Conservation (phyloP, 2,329 filamentous ascomycete species). For the Ophiostoma pallidulum region DNA sequence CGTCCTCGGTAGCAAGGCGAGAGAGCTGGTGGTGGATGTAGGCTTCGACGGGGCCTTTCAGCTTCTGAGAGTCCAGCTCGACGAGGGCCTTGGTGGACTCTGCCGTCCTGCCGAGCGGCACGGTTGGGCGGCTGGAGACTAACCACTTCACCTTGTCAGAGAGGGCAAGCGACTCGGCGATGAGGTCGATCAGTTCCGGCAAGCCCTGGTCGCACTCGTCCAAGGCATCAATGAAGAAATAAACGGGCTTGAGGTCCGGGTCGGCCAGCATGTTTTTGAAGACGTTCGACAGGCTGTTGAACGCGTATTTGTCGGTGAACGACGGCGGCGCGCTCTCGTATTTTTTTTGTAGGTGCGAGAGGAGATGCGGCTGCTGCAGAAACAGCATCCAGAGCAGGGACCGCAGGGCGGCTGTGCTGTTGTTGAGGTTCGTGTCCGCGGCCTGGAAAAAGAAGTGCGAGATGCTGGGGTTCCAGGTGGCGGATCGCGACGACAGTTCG, state of each 20-base stretch:
- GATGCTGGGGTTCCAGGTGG: neutral
- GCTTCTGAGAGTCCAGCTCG: neutral
- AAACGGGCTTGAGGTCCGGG: neutral
- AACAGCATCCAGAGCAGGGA: slow-evolving; percentile 18
- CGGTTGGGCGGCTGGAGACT: slow-evolving; percentile 1
- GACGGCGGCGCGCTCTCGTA: slow-evolving; percentile 8
- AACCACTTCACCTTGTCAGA: slow-evolving; percentile 4
- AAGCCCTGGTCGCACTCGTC: slow-evolving; percentile 2
- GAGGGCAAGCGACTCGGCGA: neutral
- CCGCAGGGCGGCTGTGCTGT: slow-evolving; percentile 14
- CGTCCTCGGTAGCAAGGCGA: neutral
- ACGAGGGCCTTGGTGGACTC: neutral
- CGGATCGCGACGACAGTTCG: neutral
- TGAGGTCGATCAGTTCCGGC: neutral
- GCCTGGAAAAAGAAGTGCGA: slow-evolving; percentile 16
- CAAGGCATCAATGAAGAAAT: slow-evolving; percentile 5
- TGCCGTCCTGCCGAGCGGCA: neutral
- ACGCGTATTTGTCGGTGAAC: slow-evolving; percentile 11
- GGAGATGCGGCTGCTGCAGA: slow-evolving; percentile 16
- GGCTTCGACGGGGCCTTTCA: neutral
- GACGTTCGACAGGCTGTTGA: neutral
- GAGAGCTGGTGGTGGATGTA: slow-evolving; percentile 6
- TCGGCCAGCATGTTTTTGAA: neutral
- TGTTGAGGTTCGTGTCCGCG: slow-evolving; percentile 15
- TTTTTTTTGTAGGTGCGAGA: slow-evolving; percentile 17